Base-by-base conservation (phyloP, 371 early-diverging fungal genomes). In the Zychaea mexicana region DNA sequence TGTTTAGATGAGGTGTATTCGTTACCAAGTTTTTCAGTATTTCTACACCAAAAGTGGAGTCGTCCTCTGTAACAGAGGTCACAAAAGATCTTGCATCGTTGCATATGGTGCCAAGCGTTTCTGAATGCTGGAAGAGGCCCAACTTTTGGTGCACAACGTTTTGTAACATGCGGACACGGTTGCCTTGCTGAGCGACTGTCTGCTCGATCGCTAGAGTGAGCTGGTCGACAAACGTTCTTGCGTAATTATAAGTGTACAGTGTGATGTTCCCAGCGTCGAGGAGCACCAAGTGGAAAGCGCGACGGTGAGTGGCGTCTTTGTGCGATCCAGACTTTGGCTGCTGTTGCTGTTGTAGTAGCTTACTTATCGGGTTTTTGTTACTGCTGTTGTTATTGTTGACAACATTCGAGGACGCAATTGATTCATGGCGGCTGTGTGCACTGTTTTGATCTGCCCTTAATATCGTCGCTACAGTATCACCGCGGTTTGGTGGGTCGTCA, bases 201-300 rank as follows among this genome's bases (percentile, higher is more conserved):
- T 69, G 69, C 12, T 57, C 39, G 2, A 70, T 66, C 10, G 76
- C 68, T 2, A 78, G 69, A 46, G 87, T 84, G n/a, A 90, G 55
- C 38, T 81, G 80, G 0, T 90, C 90, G 7, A 73, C 67, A 47
- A 87, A 71, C 0, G 64, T 28, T 12, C 83, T 79, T 5, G 86
- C 75, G 79, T 88, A 89, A 66, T 93, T 94, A 71, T 92, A 92
- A 0, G 91, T 85, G 52, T 83, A 90, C 0, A 82, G 70, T 4
- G 82, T 79, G 6, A 92, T 67, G 6, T 69, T 63, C 32, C 69
- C 76, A 6, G 80, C 77, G 45, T 87, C 83, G 28, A 90, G 71
- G 0, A 74, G 67, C 54, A 91, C 81, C 1, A 88, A 53, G 4
- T 89, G 60, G 63, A 92, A 90, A 31, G 84, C 84, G 47, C 79